phyloP scores from a whole-genome alignment of 495 filamentous ascomycete genomes.

The Schizothecium vesticola region DNA sequence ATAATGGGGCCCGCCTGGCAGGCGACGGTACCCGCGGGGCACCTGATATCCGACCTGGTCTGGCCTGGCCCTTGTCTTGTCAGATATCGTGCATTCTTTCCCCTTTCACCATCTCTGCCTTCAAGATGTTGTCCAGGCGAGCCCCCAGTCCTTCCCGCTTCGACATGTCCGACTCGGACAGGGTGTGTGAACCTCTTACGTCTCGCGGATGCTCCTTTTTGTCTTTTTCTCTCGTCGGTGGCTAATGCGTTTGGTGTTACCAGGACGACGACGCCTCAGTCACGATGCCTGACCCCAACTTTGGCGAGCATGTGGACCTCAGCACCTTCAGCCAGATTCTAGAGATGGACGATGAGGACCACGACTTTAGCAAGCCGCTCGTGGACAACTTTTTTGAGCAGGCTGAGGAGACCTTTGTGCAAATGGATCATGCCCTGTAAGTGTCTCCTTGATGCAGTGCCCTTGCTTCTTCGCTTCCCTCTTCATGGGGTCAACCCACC shows the following conservation, averaged over 20 bases:
- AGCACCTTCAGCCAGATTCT: constrained; percentile 89
- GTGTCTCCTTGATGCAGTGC: constrained; percentile 27
- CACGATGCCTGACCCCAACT: constrained; percentile 31
- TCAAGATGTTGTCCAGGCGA: background rate
- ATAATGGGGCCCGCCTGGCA: background rate
- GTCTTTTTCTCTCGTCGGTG: background rate
- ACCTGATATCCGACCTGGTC: background rate
- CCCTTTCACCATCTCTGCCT: background rate
- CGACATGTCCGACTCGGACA: constrained; percentile 14
- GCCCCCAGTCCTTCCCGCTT: background rate
- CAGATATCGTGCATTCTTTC: background rate
- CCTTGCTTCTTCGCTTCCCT: background rate
- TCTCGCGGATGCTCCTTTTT: background rate
- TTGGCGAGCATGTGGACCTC: constrained; percentile 69
- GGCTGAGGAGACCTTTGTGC: constrained; percentile 74
- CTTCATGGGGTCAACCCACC: no score
- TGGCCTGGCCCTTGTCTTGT: background rate
- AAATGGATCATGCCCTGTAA: constrained; percentile 82
- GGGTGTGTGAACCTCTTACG: constrained; percentile 19
- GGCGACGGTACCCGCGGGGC: background rate
- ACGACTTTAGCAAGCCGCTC: constrained; percentile 74
- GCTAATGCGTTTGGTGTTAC: constrained; percentile 9
- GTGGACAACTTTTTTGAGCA: constrained; percentile 92
- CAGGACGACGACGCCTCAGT: constrained; percentile 20
- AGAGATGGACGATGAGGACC: constrained; percentile 85